Conservation (phyloP, 2,329 filamentous ascomycete species). For the Hymenoscyphus fructigenus region DNA sequence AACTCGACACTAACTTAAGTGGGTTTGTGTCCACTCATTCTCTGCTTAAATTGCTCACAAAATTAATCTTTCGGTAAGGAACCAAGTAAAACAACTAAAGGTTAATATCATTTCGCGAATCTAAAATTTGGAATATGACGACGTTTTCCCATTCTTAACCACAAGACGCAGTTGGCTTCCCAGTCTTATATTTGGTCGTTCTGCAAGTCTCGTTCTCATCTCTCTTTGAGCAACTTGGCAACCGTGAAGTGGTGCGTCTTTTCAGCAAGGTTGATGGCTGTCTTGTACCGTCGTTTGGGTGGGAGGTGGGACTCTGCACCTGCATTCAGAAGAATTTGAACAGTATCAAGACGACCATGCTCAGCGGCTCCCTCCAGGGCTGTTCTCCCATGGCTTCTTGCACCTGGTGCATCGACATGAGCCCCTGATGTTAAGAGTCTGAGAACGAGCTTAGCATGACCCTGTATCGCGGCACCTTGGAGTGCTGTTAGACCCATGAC, state of each 20-base stretch:
- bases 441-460: conserved; percentile 5
- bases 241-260: background rate
- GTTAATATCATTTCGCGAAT: too few species aligned
- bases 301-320: background rate
- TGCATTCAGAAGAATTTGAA: background rate
- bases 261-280: background rate
- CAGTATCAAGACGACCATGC: conserved; percentile 33
- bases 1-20: too few species aligned
- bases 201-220: background rate
- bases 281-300: background rate
- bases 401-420: conserved; percentile 18
- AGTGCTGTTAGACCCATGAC: conserved; percentile 10
- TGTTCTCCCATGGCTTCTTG: conserved; percentile 19
- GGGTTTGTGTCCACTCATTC: too few species aligned
- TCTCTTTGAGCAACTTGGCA: background rate
- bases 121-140: too few species aligned
- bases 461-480: conserved; percentile 9
- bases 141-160: too few species aligned
- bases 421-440: conserved; percentile 7
- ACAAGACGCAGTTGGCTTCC: too few species aligned
- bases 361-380: conserved; percentile 32
- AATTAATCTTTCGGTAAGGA: too few species aligned
- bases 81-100: too few species aligned
- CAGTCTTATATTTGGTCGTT: too few species aligned
- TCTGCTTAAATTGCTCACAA: too few species aligned